Conservation (phyloP, 2,329 filamentous ascomycete species). For the Colletotrichum sp. region DNA sequence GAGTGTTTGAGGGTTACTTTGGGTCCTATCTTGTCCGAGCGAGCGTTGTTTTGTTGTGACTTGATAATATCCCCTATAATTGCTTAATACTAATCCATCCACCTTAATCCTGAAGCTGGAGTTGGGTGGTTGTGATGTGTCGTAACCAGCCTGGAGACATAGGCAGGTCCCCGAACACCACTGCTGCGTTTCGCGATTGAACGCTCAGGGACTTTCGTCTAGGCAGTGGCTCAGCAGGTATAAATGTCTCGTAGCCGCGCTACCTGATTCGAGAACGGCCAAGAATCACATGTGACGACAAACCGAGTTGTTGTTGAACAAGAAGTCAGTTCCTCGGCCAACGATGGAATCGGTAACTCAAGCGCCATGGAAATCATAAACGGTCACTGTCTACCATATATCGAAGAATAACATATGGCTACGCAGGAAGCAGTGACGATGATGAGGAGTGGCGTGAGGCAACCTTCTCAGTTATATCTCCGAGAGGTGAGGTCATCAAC, state of each 20-base stretch:
- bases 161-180: too few species aligned
- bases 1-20: neutral
- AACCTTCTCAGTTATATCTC: too few species aligned
- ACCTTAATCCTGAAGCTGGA: neutral
- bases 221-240: rapidly evolving
- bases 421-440: neutral
- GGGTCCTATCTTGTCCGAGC: rapidly evolving
- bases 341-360: rapidly evolving
- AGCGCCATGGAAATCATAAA: too few species aligned
- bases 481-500: too few species aligned
- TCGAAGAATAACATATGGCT: neutral
- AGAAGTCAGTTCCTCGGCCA: too few species aligned
- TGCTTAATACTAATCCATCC: neutral
- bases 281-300: too few species aligned
- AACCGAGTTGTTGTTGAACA: too few species aligned
- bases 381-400: too few species aligned
- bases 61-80: neutral
- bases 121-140: rapidly evolving
- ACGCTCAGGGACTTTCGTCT: rapidly evolving
- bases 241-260: neutral
- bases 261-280: too few species aligned
- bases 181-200: rapidly evolving
- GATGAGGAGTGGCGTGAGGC: neutral
- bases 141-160: rapidly evolving
- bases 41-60: too few species aligned